Evolutionary conservation across 164 flowering plant genomes (phyloP), one percentile per base, ranked within the genome.

Genomic region (Aristolochia californica): DNA sequence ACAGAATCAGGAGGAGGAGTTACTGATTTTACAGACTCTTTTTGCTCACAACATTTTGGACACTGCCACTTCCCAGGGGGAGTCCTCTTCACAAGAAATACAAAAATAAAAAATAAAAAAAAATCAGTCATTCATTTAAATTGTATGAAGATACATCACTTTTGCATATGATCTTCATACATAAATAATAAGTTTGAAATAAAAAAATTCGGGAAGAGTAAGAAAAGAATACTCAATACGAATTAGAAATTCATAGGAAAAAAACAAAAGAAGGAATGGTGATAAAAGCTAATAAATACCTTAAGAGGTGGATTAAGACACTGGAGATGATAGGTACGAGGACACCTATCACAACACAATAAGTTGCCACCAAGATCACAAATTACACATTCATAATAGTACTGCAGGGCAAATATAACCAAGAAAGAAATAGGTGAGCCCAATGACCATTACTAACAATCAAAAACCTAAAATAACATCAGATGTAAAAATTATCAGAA

Each of bases 311-410:
- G 98, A 74, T 77, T 75, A 58, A 91, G 95, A 74, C 98, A 91
- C 63, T 87, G 82, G n/a, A 87, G 79, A 80, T 91, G 98, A 76
- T 91, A 91, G 10, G 91, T 83, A 26, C 86, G 70, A 40, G 98
- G 98, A 68, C 98, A 91, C 65, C 83, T 73, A 70, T 91, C 98
- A 72, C 98, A 91, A 71, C 98, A 91, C 13, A 91, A 79, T 77
- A 91, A 74, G 76, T 85, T 81, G 58, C 98, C 98, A 64, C 99
- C 95, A 76, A 82, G 75, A 75, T 94, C 95, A 71, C 99, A 94
- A 60, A 94, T 69, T 53, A 76, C 95, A 66, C 99, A 94, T 74
- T 94, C 99, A 73, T 68, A 94, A 78, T 78, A 87, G 70, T 94
- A 79, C 99, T 94, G 83, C 28, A 75, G 65, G 48, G 44, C n/a